These are phyloP conservation scores for Paspalum notatum DNA, from an alignment of 176 grass and related monocot genomes.

Conservation along the genomic window DNA sequence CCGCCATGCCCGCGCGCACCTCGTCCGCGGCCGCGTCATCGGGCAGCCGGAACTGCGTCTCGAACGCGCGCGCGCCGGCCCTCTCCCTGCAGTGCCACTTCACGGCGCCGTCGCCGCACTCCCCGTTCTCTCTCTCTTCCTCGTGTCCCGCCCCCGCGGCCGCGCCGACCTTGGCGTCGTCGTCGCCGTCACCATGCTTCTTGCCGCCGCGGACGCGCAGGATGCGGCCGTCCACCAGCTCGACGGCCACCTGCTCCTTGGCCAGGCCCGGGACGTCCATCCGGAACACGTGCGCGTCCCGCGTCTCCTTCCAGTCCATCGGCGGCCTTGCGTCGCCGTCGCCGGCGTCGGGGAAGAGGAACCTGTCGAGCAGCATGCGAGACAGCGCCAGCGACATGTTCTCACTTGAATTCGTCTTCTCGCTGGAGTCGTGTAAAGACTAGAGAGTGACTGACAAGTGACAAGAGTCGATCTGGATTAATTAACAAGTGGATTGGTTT, in stretches of 20 bases:
- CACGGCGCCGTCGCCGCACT: background rate
- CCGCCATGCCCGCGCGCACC: conserved; percentile 52
- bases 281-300: conserved; percentile 58
- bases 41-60: conserved; percentile 38
- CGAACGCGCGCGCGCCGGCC: background rate
- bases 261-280: conserved; percentile 57
- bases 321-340: conserved; percentile 28
- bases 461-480: background rate
- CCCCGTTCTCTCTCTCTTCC: background rate
- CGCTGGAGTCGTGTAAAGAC: background rate
- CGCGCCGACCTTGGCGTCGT: background rate
- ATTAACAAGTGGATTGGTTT: background rate
- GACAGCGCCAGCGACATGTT: conserved; percentile 36
- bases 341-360: conserved; percentile 44
- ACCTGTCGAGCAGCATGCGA: conserved; percentile 33
- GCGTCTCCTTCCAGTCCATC: conserved; percentile 71
- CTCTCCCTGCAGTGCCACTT: conserved; percentile 51
- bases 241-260: conserved; percentile 61
- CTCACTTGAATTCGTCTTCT: background rate
- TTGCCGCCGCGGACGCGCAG: conserved; percentile 46
- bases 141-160: background rate
- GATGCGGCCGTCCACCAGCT: conserved; percentile 53
- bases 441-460: background rate
- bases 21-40: conserved; percentile 48
- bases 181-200: background rate